A percentile compares a stretch with the other conserved stretches of the same genome.
These are phyloP conservation scores for Epichloe elymi DNA, from an alignment of 2,329 filamentous ascomycete species.

Conservation along the genomic window DNA sequence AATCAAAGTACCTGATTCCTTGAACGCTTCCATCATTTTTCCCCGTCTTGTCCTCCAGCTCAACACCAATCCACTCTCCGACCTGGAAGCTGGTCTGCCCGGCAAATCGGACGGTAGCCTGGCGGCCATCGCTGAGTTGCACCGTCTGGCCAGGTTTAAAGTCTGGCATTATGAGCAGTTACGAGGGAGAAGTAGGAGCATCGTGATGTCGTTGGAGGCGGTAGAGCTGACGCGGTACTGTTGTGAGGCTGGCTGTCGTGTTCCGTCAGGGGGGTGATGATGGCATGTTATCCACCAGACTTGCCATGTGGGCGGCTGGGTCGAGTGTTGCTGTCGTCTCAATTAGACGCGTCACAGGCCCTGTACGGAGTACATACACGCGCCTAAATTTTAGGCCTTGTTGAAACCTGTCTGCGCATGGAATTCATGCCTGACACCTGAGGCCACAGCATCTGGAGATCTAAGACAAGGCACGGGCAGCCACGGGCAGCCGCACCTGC, in stretches of 20 bases:
- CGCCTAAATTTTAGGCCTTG: too few species aligned
- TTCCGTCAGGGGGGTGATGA: neutral
- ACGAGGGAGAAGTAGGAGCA: conserved; percentile 16
- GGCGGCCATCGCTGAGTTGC: conserved; percentile 64
- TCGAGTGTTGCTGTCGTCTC: neutral
- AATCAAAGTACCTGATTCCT: conserved; percentile 81
- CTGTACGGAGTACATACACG: too few species aligned
- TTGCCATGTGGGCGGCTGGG: neutral
- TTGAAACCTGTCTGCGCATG: too few species aligned
- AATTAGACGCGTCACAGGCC: too few species aligned
- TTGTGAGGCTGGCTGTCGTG: neutral
- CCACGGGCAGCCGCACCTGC: neutral
- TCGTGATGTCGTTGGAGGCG: conserved; percentile 13
- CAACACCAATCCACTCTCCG: conserved; percentile 82
- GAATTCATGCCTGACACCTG: neutral
- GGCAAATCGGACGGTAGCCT: conserved; percentile 66
- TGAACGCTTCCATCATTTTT: conserved; percentile 93
- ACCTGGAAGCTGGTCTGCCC: conserved; percentile 68
- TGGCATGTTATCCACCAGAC: neutral
- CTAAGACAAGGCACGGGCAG: neutral
- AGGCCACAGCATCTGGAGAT: neutral
- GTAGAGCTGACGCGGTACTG: neutral
- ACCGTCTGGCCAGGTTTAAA: conserved; percentile 59
- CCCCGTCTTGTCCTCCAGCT: conserved; percentile 67
- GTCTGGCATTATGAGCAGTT: conserved; percentile 36